A percentile compares a stretch with the other conserved stretches of the same genome.
phyloP scores from a whole-genome alignment of 2,329 filamentous ascomycete genomes.

The Ascocoryne sarcoides region DNA sequence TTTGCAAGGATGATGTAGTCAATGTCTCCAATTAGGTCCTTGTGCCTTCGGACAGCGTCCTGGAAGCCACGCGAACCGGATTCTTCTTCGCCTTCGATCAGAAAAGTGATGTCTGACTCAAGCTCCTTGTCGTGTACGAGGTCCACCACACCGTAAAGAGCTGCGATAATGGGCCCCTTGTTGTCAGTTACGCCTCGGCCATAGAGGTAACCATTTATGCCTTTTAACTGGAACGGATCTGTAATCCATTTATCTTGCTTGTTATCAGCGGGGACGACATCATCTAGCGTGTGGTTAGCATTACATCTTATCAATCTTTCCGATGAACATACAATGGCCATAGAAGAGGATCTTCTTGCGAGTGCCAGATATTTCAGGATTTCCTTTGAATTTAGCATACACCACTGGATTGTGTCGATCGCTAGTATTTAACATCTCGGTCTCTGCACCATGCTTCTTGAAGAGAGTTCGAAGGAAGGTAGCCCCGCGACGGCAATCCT shows the following conservation, averaged over 20 bases:
- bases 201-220: constrained; percentile 86
- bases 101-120: constrained; percentile 80
- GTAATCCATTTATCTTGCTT: constrained; percentile 75
- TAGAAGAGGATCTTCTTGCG: constrained; percentile 92
- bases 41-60: constrained; percentile 70
- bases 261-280: constrained; percentile 85
- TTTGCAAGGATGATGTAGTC: constrained; percentile 95
- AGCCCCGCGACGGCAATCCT: constrained; percentile 87
- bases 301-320: neutral
- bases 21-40: constrained; percentile 76
- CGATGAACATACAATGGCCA: constrained; percentile 56
- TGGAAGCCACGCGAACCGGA: constrained; percentile 87
- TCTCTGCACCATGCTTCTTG: constrained; percentile 81
- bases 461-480: constrained; percentile 86
- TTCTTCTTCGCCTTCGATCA: constrained; percentile 96
- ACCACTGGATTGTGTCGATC: constrained; percentile 83
- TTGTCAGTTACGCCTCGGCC: constrained; percentile 96
- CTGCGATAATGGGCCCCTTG: constrained; percentile 91
- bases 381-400: constrained; percentile 77
- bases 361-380: constrained; percentile 51
- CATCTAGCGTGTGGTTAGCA: constrained; percentile 39
- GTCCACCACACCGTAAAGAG: constrained; percentile 87
- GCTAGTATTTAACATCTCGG: constrained; percentile 80
- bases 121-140: constrained; percentile 75
- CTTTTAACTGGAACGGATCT: constrained; percentile 83